These are phyloP conservation scores for Alnus glutinosa DNA, from an alignment of 306 rosid genomes.

Conservation along the genomic window DNA sequence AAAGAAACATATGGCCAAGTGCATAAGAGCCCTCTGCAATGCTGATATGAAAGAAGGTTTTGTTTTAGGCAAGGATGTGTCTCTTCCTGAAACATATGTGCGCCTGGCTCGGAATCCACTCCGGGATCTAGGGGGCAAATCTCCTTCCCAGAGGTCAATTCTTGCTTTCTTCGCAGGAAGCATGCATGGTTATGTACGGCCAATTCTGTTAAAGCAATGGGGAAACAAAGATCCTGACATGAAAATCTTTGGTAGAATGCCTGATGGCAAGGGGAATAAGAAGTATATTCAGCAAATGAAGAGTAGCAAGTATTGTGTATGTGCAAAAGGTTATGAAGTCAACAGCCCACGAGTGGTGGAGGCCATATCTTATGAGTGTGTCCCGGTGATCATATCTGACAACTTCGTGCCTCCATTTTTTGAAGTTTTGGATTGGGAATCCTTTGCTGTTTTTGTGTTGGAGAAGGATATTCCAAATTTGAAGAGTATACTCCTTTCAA, in stretches of 20 bases:
- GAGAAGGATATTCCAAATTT: constrained; percentile 77
- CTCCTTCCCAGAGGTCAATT: constrained; percentile 64
- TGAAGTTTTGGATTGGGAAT: constrained; percentile 82
- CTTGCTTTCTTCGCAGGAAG: constrained; percentile 89
- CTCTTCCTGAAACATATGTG: constrained; percentile 88
- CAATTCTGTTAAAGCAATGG: constrained; percentile 71
- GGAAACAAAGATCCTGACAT: constrained; percentile 86
- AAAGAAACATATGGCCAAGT: constrained; percentile 53
- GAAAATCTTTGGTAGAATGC: constrained; percentile 64
- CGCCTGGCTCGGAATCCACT: constrained; percentile 56
- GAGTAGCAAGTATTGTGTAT: constrained; percentile 89
- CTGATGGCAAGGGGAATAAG: constrained; percentile 50
- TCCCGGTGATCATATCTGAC: constrained; percentile 94
- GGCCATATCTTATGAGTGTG: constrained; percentile 73
- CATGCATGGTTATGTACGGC: constrained; percentile 80
- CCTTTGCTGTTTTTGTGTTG: constrained; percentile 78
- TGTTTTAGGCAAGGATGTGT: constrained; percentile 81
- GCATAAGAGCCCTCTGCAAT: constrained; percentile 91
- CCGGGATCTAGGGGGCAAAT: constrained; percentile 68
- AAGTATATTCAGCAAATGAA: constrained; percentile 68
- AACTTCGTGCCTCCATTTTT: constrained; percentile 91
- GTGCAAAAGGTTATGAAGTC: constrained; percentile 93
- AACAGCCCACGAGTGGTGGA: constrained; percentile 94
- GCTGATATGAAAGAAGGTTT: constrained; percentile 85
- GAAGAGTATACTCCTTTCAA: constrained; percentile 71